Percentiles rank a stretch among this genome's conserved stretches.
Conservation (phyloP, 495 filamentous ascomycete genomes). For the Lophiostoma macrostomum region DNA sequence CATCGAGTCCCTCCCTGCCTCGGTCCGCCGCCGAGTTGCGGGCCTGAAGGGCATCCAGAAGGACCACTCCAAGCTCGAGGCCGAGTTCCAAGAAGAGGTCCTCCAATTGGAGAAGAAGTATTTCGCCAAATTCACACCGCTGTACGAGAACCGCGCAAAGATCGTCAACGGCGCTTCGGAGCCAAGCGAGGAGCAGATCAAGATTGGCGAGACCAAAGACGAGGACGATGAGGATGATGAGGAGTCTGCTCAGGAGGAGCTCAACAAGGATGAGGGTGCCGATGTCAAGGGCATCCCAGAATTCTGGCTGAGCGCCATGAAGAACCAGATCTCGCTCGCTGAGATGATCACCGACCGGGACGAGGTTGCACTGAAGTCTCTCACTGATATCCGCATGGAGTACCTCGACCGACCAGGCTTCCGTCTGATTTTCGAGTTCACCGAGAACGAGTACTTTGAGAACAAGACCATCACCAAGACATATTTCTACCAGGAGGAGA, state of each 20-base stretch:
- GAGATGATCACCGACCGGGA: slow-evolving; percentile 98
- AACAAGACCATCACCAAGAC: slow-evolving; percentile 98
- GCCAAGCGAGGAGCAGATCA: slow-evolving; percentile 80
- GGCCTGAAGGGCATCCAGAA: slow-evolving; percentile 98
- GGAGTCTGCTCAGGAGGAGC: slow-evolving; percentile 49
- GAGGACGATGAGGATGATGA: slow-evolving; percentile 64
- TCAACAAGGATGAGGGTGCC: slow-evolving; percentile 48
- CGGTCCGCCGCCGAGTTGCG: slow-evolving; percentile 87
- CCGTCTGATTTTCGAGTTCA: slow-evolving; percentile 95
- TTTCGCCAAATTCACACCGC: slow-evolving; percentile 95
- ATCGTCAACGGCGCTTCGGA: slow-evolving; percentile 89
- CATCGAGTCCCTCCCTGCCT: slow-evolving; percentile 86
- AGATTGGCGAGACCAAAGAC: slow-evolving; percentile 78
- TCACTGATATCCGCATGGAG: slow-evolving; percentile 97
- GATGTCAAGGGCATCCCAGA: slow-evolving; percentile 80
- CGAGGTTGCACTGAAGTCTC: slow-evolving; percentile 82
- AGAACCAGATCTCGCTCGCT: slow-evolving; percentile 93
- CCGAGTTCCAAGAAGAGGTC: slow-evolving; percentile 96
- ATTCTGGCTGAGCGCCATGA: slow-evolving; percentile 99
- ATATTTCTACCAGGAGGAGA: slow-evolving; percentile 99
- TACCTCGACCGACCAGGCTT: slow-evolving; percentile 98
- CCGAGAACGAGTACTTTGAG: slow-evolving; percentile 90
- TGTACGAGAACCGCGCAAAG: slow-evolving; percentile 90
- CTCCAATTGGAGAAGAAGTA: slow-evolving; percentile 98
- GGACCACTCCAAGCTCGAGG: slow-evolving; percentile 96